Conservation (phyloP, 495 filamentous ascomycete genomes). For the Friedmanniomyces simplex region DNA sequence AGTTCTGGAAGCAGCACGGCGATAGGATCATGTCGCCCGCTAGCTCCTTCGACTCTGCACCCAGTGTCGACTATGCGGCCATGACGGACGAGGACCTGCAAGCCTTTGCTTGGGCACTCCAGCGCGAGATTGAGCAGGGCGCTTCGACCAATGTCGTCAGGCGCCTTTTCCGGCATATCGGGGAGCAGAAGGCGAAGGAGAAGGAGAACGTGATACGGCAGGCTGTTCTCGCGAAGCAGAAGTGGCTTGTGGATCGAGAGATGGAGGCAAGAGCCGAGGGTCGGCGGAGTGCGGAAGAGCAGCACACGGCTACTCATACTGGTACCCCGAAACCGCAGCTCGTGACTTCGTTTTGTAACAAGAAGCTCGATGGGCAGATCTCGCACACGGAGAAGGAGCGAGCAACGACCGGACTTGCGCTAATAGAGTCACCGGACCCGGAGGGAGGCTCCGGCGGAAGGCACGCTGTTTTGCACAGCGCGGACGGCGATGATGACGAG, state of each 20-base stretch:
- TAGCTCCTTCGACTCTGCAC: not conserved
- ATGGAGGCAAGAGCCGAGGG: not conserved
- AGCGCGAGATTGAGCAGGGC: not conserved
- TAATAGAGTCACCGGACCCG: not conserved
- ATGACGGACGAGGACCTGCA: not conserved
- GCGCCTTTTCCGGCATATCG: not conserved
- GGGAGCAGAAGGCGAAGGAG: not conserved
- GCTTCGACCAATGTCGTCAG: not conserved
- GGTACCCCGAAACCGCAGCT: not conserved
- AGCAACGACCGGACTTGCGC: not conserved
- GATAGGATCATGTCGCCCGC: not conserved
- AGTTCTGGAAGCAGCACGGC: not conserved
- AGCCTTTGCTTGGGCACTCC: not conserved
- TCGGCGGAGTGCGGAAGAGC: not conserved
- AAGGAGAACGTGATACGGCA: not conserved
- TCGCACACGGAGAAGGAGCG: not conserved
- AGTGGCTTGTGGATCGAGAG: not conserved
- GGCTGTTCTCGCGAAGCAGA: not conserved
- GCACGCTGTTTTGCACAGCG: not conserved
- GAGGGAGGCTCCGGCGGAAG: not conserved
- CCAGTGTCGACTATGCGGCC: not conserved
- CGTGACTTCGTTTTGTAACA: not conserved
- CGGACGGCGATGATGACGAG: no score
- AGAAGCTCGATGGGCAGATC: not conserved
- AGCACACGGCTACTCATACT: not conserved